Conservation (phyloP, 257 asterid species). For the Solanum raphanifolium region DNA sequence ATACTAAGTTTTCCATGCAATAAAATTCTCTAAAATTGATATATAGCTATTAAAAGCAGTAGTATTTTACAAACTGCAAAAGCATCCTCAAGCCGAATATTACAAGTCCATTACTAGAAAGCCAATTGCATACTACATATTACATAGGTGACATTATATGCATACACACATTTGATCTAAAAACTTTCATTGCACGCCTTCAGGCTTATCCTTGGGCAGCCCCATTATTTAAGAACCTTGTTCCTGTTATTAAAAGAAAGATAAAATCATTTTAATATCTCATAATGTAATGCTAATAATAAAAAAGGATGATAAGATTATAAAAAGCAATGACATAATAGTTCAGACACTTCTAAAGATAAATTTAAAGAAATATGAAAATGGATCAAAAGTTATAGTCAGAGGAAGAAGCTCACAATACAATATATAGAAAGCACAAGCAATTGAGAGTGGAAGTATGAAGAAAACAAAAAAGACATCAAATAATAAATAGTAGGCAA, state of each 20-base stretch:
- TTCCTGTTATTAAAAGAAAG: not conserved
- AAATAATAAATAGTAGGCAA: too few species aligned
- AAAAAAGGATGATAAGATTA: not conserved
- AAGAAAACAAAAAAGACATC: too few species aligned
- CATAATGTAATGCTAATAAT: not conserved
- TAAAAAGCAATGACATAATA: not conserved
- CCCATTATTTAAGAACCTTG: not conserved
- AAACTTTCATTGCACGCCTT: not conserved
- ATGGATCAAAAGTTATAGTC: not conserved
- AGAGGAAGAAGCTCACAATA: not conserved
- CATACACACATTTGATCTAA: not conserved
- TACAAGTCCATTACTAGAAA: not conserved
- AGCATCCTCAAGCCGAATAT: not conserved
- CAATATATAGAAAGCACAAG: not conserved
- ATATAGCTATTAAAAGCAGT: not conserved
- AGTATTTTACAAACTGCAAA: not conserved
- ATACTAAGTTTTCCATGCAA: too few species aligned
- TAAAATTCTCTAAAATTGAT: too few species aligned
- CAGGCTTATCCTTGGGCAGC: not conserved
- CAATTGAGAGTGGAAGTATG: not conserved
- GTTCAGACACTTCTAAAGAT: not conserved
- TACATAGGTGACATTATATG: not conserved
- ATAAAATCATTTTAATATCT: not conserved
- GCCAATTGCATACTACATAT: not conserved
- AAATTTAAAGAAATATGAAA: not conserved